phyloP scores from a whole-genome alignment of 441 rosid genomes.

The Gossypium trilobum region DNA sequence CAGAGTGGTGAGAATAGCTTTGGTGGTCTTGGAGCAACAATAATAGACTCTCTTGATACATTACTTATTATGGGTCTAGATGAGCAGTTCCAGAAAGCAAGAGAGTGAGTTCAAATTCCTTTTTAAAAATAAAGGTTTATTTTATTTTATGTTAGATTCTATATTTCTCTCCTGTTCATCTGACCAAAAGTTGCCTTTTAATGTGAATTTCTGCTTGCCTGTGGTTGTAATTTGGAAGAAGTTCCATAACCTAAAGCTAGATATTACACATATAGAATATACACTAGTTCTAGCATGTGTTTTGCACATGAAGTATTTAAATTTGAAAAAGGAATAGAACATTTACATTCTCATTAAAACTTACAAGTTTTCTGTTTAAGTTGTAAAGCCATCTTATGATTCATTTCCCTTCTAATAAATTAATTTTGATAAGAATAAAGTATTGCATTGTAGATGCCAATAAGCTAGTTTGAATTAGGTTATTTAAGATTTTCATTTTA shows the following conservation, averaged over 20 bases:
- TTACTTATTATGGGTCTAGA: constrained; percentile 89
- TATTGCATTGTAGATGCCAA: background rate
- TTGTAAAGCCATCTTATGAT: background rate
- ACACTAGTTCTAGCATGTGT: background rate
- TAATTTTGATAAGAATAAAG: background rate
- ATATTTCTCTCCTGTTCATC: background rate
- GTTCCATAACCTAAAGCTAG: background rate
- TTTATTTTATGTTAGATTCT: background rate
- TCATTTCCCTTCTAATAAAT: background rate
- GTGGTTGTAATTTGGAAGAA: background rate
- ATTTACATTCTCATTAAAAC: background rate
- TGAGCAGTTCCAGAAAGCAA: constrained; percentile 83
- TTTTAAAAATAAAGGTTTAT: background rate
- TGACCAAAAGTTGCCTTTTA: background rate
- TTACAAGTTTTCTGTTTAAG: background rate
- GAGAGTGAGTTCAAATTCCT: constrained; percentile 54
- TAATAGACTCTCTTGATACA: constrained; percentile 82
- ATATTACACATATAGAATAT: background rate
- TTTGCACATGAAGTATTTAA: background rate
- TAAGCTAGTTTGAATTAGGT: background rate
- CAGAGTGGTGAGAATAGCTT: constrained; percentile 80
- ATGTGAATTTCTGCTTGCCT: background rate
- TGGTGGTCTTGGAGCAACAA: constrained; percentile 96
- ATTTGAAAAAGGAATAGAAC: background rate
- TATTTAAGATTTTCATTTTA: background rate